Percentiles rank a stretch among this genome's conserved stretches.
phyloP scores from a whole-genome alignment of 169 alveolate genomes.

The Plasmodium malariae region DNA sequence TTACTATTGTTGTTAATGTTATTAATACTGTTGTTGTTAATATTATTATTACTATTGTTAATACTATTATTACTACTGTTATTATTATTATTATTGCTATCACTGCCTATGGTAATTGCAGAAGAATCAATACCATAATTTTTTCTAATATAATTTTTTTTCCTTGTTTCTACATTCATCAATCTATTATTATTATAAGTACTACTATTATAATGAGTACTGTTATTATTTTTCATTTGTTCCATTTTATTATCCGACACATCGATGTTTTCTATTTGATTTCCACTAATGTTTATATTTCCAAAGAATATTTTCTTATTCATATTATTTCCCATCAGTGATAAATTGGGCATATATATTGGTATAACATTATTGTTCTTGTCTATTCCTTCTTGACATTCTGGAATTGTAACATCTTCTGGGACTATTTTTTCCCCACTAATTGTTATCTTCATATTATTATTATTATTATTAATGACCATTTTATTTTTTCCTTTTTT shows the following conservation, averaged over 20 bases:
- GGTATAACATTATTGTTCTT: slow-evolving; percentile 29
- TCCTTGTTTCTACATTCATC: slow-evolving; percentile 17
- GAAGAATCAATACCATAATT: slow-evolving; percentile 43
- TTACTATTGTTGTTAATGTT: slow-evolving; percentile 21
- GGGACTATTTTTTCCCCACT: slow-evolving; percentile 9
- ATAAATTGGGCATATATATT: slow-evolving; percentile 65
- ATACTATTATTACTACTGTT: too few species aligned
- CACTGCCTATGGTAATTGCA: not conserved
- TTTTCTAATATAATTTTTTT: slow-evolving; percentile 38
- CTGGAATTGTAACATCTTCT: slow-evolving; percentile 1
- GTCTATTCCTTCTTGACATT: slow-evolving; percentile 19
- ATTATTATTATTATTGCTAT: not conserved
- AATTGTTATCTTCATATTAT: not conserved
- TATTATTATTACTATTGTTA: not conserved
- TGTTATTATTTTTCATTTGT: slow-evolving; percentile 9
- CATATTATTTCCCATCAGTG: slow-evolving; percentile 26
- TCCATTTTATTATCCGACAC: slow-evolving; percentile 19
- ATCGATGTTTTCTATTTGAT: slow-evolving; percentile 54
- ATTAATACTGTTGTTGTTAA: too few species aligned
- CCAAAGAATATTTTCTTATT: slow-evolving; percentile 73
- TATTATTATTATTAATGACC: slow-evolving; percentile 4
- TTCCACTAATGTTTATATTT: slow-evolving; percentile 64
- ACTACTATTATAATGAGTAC: not conserved
- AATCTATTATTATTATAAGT: slow-evolving; percentile 22
- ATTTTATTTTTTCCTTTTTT: slow-evolving; percentile 45